These are phyloP conservation scores for Pythium pyrilobum DNA, from an alignment of 352 stramenopile species.

Conservation along the genomic window DNA sequence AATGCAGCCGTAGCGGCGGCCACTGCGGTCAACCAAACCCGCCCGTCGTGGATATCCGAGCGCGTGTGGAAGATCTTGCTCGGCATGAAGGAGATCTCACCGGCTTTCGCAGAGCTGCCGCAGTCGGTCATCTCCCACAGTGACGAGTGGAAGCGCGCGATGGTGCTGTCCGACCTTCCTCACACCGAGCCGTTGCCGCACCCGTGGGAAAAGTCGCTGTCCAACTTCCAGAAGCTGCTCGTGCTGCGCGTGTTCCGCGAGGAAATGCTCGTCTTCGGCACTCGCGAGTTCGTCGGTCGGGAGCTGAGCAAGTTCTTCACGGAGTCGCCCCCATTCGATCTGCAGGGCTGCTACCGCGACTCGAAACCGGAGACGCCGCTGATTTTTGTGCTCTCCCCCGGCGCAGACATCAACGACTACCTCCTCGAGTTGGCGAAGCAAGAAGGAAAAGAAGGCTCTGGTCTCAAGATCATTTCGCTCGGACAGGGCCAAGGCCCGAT, in stretches of 20 bases:
- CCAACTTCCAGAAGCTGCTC: constrained; percentile 88
- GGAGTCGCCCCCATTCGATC: constrained; percentile 90
- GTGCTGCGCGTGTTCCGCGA: constrained; percentile 86
- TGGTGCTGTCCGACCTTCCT: constrained; percentile 73
- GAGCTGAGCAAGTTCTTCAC: constrained; percentile 84
- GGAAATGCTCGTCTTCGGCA: constrained; percentile 89
- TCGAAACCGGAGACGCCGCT: constrained; percentile 88
- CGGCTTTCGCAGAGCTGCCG: constrained; percentile 40
- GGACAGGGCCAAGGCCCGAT: constrained; percentile 92
- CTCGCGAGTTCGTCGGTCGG: constrained; percentile 75
- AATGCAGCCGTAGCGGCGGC: constrained; percentile 24
- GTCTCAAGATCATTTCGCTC: constrained; percentile 91
- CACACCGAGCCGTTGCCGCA: constrained; percentile 66
- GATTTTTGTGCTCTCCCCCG: constrained; percentile 92
- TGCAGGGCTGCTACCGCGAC: constrained; percentile 89
- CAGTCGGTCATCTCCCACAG: constrained; percentile 37
- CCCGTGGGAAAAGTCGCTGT: constrained; percentile 66
- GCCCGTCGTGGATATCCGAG: constrained; percentile 71
- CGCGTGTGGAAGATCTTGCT: constrained; percentile 70
- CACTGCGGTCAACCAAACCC: constrained; percentile 24
- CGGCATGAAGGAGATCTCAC: constrained; percentile 60
- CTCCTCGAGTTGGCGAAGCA: constrained; percentile 87
- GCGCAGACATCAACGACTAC: constrained; percentile 93
- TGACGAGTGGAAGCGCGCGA: constrained; percentile 68
- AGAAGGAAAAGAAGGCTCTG: constrained; percentile 84